Evolutionary conservation across 176 grass and related monocot species (phyloP), one percentile per base, ranked within the genome.

Genomic region (Eragrostis nindensis): DNA sequence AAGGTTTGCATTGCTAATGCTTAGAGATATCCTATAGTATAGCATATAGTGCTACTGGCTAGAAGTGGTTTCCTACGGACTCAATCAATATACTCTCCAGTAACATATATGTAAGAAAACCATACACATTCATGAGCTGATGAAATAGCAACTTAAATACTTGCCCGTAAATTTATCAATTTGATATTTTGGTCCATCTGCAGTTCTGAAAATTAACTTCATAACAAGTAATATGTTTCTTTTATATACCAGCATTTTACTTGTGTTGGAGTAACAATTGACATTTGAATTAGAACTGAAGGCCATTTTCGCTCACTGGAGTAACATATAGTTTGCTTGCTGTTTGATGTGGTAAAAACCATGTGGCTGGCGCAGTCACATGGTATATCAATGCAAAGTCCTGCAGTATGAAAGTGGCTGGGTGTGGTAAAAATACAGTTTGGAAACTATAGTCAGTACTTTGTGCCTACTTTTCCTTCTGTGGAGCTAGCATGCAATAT

Each of bases 1-100:
- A 93, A 93, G 92, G 96, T 98, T 81, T 84, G 55, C 24, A 48
- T 91, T 25, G 8, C 30, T 59, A 39, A 76, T 24, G 45, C 71
- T 76, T n/a, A n/a, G n/a, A n/a, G 70, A 90, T 62, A 5, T 16
- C 29, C 27, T 65, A 80, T 25, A 68, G 69, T 84, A 46, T 47
- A 46, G 22, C 39, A 55, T 72, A 47, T 50, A 21, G 18, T 65
- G 18, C 47, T 86, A n/a, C n/a, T n/a, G n/a, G n/a, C n/a, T n/a
- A n/a, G n/a, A n/a, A n/a, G n/a, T n/a, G n/a, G 18, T 80, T 74
- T 39, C 17, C 53, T 40, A 42, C 12, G 8, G 18, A 77, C 15
- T 38, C 10, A 65, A 29, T 59, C 4, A 82, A 13, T 47, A 21
- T 49, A 49, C 49, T 39, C 18, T 8, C 19, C 24, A 77, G 2